Base-by-base conservation (phyloP, 768 basidiomycete genomes). In the Xerocomellus dryophilus region DNA sequence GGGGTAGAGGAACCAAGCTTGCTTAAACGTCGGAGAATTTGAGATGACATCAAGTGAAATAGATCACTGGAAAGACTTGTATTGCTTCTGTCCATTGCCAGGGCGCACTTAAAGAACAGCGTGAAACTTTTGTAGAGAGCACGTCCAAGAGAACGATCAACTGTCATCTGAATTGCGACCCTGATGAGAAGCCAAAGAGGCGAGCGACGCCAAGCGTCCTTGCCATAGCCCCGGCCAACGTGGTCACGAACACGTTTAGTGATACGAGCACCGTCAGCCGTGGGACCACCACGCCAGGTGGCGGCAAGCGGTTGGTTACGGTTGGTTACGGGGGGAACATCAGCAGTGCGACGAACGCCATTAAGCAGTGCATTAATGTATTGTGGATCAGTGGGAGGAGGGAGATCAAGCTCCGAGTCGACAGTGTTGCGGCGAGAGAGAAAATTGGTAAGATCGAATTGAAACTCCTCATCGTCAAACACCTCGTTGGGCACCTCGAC, bases 111-210 rank as follows among this genome's bases (percentile, higher is more conserved):
- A 47, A 80, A 65, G 47, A 72, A 80, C 2, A 76, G 50, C 61
- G 79, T 73, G 63, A 82, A 82, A 9, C 35, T 9, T 47, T 82
- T 82, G 65, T 83, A 82, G 1, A 61, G 64, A 8, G 39, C 39
- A 14, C 52, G 7, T 18, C 54, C 56, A 32, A 53, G 23, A 10
- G 43, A 48, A 5, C 52, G 47, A 48, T 49, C 34, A 4, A 68
- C 21, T 0, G 66, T 52, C 7, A 52, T 66, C 35, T 74, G 73
- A 14, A 73, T 45, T 12, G 61, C 49, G 2, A 75, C 58, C 35
- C 66, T 63, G 29, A 72, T 47, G 11, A 70, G 39, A 27, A 71
- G 65, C 73, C 73, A 75, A n/a, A 73, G 51, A 7, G 70, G 51
- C 4, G 66, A 69, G 4, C 71, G 55, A 36, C 67, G 58, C 71